phyloP scores from a whole-genome alignment of 2,329 filamentous ascomycete species.

The Stemphylium vesicarium region DNA sequence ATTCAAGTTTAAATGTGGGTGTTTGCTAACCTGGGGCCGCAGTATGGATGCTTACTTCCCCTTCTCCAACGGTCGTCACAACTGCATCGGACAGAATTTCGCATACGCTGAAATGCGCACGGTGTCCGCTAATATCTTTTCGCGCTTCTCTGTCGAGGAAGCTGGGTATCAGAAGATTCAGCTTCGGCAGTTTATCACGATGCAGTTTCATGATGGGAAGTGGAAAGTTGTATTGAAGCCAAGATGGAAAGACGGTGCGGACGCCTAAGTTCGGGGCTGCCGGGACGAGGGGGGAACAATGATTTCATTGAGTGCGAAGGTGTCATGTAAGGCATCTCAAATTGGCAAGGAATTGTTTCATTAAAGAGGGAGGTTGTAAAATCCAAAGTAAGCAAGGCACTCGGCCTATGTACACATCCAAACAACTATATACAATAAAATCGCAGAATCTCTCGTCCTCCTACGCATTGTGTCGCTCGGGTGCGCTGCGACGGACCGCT shows the following conservation, averaged over 20 bases:
- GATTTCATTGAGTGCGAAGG: too few species aligned
- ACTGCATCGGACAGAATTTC: conserved; percentile 1
- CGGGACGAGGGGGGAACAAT: too few species aligned
- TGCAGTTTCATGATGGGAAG: conserved; percentile 3
- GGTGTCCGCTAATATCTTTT: conserved; percentile 1
- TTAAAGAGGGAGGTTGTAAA: too few species aligned
- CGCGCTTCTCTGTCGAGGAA: neutral
- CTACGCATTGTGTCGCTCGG: too few species aligned
- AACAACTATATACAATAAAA: too few species aligned
- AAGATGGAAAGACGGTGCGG: neutral
- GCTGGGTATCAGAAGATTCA: conserved; percentile 2
- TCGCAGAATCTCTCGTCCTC: too few species aligned
- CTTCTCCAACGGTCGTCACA: conserved; percentile 1
- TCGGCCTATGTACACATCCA: too few species aligned
- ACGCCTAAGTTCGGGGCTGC: neutral
- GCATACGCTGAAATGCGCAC: conserved; percentile 4
- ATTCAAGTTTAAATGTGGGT: neutral
- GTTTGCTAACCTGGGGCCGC: neutral
- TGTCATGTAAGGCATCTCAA: too few species aligned
- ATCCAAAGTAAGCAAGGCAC: too few species aligned
- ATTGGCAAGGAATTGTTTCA: too few species aligned
- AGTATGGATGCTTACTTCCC: conserved; percentile 3
- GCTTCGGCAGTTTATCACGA: conserved; percentile 4
- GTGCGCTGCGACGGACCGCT: too few species aligned
- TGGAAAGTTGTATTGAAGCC: conserved; percentile 3